These are phyloP conservation scores for Perilla frutescens DNA, from an alignment of 257 asterid genomes.

Conservation along the genomic window DNA sequence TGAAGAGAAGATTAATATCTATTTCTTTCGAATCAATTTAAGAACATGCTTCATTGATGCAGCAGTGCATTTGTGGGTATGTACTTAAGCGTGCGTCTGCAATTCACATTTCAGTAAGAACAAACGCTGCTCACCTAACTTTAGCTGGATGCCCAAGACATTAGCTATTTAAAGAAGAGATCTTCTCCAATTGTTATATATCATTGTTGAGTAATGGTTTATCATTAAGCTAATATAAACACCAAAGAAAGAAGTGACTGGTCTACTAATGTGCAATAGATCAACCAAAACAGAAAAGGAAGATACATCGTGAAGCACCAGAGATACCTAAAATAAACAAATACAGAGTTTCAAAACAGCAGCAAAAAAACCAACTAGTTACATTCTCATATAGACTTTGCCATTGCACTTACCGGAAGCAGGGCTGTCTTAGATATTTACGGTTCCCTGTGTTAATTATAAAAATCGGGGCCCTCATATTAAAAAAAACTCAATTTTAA, in stretches of 20 bases:
- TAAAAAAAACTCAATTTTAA: too few species aligned
- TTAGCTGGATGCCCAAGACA: not conserved
- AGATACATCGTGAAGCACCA: not conserved
- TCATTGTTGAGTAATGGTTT: not conserved
- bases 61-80: not conserved
- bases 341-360: not conserved
- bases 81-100: not conserved
- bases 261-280: not conserved
- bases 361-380: not conserved
- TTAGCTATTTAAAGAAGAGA: not conserved
- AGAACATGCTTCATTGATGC: not conserved
- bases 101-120: conserved; percentile 1
- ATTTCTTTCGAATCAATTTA: conserved; percentile 17
- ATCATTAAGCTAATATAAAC: conserved; percentile 7
- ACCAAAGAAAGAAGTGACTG: not conserved
- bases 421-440: too few species aligned
- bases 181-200: conserved; percentile 4
- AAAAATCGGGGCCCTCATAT: too few species aligned
- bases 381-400: not conserved
- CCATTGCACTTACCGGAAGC: not conserved
- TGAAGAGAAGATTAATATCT: not conserved
- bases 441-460: too few species aligned
- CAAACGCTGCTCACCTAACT: not conserved
- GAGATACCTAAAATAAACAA: not conserved
- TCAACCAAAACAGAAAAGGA: not conserved